Evolutionary conservation across 1,284 basidiomycete genomes (phyloP), one percentile per base, ranked within the genome.

Genomic region (Puccinia hordei): DNA sequence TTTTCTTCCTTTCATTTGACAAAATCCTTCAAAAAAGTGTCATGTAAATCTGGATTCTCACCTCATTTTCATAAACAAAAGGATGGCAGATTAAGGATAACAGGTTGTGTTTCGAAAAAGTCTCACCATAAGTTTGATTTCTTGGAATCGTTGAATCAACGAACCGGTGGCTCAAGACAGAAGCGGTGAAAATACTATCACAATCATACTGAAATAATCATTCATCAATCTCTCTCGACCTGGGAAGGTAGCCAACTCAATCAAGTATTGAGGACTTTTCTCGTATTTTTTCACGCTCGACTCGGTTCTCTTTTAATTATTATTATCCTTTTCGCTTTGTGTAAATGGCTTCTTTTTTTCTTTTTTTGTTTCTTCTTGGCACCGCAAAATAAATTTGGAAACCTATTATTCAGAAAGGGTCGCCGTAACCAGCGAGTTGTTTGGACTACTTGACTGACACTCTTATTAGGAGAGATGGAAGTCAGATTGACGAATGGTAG

Each of bases 111-210:
- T 1, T 41, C 63, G 19, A 66, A 66, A 27, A 66, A 33, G 35
- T 41, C 63, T n/a, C 63, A 66, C 35, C 38, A 66, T 24, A 66
- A 66, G 35, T 66, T 46, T 46, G 41, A 66, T 66, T 66, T 41
- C 63, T 66, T 66, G 22, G 19, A 13, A 0, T 41, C 63, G 4
- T 66, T 46, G 22, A 66, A 66, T 13, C 63, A 66, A 19, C 5
- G 41, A 41, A 35, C 38, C 6, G 41, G 38, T 1, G 41, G 38
- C 1, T n/a, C 63, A 27, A 66, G 24, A 66, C 41, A 44, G 63
- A 66, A 66, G 38, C 63, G 63, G 63, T 41, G 35, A 46, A 59
- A 49, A 2, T 9, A 24, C 53, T 55, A 41, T 41, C 38, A 41
- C 6, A 6, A 41, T 41, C 38, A 41, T 41, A 4, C 38, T 41